Evolutionary conservation across 805 yeast genomes (phyloP).

Genomic region (Ogataea minuta): DNA sequence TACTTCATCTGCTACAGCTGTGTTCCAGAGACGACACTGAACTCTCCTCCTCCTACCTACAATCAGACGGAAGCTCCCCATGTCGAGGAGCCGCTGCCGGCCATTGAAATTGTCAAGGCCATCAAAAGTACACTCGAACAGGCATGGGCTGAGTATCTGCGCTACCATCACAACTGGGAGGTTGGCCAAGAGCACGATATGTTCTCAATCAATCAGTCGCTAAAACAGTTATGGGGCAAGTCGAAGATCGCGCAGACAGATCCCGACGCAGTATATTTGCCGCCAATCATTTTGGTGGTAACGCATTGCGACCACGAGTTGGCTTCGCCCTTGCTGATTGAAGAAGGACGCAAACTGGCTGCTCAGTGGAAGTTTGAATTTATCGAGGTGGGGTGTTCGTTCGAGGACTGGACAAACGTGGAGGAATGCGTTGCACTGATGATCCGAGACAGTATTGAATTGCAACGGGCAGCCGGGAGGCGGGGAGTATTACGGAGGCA

Average conservation of each 20-base stretch:
- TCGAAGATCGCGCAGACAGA: conserved; percentile 9
- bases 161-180: conserved; percentile 56
- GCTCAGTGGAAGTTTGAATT: conserved; percentile 64
- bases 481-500: conserved; percentile 2
- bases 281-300: conserved; percentile 67
- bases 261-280: conserved; percentile 30
- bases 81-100: conserved; percentile 4
- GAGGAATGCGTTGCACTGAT: conserved; percentile 58
- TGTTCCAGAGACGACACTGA: conserved; percentile 49
- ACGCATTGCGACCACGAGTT: conserved; percentile 58
- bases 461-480: conserved; percentile 13
- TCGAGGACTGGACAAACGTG: conserved; percentile 44
- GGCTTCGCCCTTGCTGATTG: conserved; percentile 59
- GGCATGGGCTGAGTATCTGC: conserved; percentile 69
- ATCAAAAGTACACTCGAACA: conserved; percentile 60
- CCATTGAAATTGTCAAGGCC: conserved; percentile 39
- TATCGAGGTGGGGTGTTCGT: conserved; percentile 53
- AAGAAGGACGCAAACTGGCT: conserved; percentile 57
- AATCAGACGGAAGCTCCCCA: conserved; percentile 5
- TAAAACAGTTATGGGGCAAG: conserved; percentile 56
- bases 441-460: conserved; percentile 58
- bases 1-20: conserved; percentile 69
- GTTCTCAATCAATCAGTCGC: conserved; percentile 54
- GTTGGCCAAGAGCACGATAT: conserved; percentile 67
- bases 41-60: conserved; percentile 54